Conservation (phyloP, 352 stramenopile genomes). For the Phytophthora brassicae region DNA sequence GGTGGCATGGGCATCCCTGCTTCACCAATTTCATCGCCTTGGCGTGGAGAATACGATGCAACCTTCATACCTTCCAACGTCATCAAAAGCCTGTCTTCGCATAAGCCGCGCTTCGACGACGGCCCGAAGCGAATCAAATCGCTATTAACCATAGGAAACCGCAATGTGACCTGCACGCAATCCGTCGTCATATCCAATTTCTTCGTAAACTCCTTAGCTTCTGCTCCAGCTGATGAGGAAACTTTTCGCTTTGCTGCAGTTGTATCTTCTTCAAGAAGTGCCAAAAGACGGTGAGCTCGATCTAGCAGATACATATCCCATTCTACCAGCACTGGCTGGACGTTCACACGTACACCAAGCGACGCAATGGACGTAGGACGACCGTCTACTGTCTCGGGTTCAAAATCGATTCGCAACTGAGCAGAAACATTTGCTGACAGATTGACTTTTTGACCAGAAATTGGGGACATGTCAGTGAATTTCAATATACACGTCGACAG, state of each 20-base stretch:
- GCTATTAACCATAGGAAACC: slow-evolving; percentile 85
- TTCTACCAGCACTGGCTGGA: slow-evolving; percentile 77
- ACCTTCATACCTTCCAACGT: slow-evolving; percentile 68
- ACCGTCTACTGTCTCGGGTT: slow-evolving; percentile 28
- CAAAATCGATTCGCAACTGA: slow-evolving; percentile 67
- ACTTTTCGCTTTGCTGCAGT: slow-evolving; percentile 19
- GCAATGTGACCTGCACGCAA: slow-evolving; percentile 66
- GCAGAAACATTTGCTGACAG: slow-evolving; percentile 68
- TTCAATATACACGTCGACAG: slow-evolving; percentile 59
- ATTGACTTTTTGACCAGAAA: slow-evolving; percentile 58
- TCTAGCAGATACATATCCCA: slow-evolving; percentile 89
- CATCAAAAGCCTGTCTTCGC: slow-evolving; percentile 79
- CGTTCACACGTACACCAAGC: slow-evolving; percentile 63
- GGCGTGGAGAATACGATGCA: slow-evolving; percentile 22
- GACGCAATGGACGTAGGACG: slow-evolving; percentile 35
- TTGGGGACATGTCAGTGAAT: slow-evolving; percentile 64
- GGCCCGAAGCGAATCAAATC: slow-evolving; percentile 80
- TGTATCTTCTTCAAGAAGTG: slow-evolving; percentile 62
- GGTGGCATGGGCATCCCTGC: slow-evolving; percentile 15
- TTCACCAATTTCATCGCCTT: slow-evolving; percentile 14
- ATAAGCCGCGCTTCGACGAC: slow-evolving; percentile 77
- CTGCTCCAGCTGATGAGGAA: neutral
- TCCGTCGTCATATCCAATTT: slow-evolving; percentile 73
- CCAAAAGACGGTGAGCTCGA: slow-evolving; percentile 70
- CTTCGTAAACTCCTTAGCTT: slow-evolving; percentile 41